Conservation (phyloP, 2,329 filamentous ascomycete genomes). For the Epicoccum sorghinum region DNA sequence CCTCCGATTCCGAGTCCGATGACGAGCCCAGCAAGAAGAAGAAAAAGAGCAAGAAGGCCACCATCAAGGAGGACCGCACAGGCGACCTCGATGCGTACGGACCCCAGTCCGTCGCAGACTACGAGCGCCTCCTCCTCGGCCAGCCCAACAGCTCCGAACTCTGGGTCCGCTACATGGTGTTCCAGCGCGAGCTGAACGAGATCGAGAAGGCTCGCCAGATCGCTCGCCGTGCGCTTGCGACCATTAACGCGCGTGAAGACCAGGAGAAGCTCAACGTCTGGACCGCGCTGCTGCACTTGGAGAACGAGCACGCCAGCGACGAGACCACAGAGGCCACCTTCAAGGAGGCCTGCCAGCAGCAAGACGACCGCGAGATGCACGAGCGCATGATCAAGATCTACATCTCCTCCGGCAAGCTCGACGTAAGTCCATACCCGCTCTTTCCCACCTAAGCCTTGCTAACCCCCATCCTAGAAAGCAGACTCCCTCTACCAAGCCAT, state of each 20-base stretch:
- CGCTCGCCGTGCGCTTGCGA: conserved; percentile 86
- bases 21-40: conserved; percentile 61
- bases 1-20: conserved; percentile 61
- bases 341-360: conserved; percentile 90
- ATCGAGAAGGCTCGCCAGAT: conserved; percentile 86
- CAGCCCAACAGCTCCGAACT: conserved; percentile 91
- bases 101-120: conserved; percentile 88
- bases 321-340: conserved; percentile 85
- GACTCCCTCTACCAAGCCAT: conserved; percentile 86
- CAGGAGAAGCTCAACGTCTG: conserved; percentile 94
- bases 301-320: conserved; percentile 86
- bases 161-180: conserved; percentile 99
- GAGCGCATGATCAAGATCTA: conserved; percentile 92
- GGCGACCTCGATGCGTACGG: conserved; percentile 89
- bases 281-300: conserved; percentile 92
- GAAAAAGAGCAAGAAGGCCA: conserved; percentile 75
- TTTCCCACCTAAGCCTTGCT: conserved; percentile 12
- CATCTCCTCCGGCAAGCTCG: conserved; percentile 85
- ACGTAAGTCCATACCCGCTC: conserved; percentile 62
- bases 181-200: conserved; percentile 92
- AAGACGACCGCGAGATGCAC: conserved; percentile 87
- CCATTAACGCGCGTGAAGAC: conserved; percentile 89
- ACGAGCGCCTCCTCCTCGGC: conserved; percentile 88
- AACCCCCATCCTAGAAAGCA: conserved; percentile 68
- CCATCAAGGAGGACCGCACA: conserved; percentile 85